These are phyloP conservation scores for Heterobasidion annosum DNA, from an alignment of 1,284 basidiomycete species.

Conservation along the genomic window DNA sequence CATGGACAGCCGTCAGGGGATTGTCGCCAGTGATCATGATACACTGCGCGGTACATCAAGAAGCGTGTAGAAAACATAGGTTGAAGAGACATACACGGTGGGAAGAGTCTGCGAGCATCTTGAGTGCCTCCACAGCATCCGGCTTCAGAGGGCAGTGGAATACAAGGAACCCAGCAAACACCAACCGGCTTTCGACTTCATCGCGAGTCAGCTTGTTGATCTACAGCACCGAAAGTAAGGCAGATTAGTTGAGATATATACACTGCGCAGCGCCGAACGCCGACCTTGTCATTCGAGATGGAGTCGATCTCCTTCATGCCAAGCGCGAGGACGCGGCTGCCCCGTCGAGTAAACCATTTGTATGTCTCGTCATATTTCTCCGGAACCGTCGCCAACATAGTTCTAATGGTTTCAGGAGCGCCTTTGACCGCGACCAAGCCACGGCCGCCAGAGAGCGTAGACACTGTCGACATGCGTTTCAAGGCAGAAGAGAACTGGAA, in stretches of 20 bases:
- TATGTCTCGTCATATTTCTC: conserved; percentile 84
- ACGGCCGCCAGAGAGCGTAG: conserved; percentile 51
- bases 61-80: background rate
- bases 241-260: background rate
- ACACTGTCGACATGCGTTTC: conserved; percentile 93
- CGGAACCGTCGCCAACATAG: conserved; percentile 73
- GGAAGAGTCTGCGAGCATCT: conserved; percentile 90
- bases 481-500: conserved; percentile 96
- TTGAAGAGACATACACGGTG: conserved; percentile 61
- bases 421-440: conserved; percentile 76
- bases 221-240: conserved; percentile 26
- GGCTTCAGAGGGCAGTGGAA: conserved; percentile 94
- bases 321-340: conserved; percentile 86
- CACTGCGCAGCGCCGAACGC: conserved; percentile 1
- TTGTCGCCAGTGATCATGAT: conserved; percentile 99
- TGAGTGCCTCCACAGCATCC: conserved; percentile 84
- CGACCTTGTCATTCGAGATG: conserved; percentile 58
- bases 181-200: conserved; percentile 67
- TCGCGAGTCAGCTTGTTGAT: conserved; percentile 80
- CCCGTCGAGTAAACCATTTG: conserved; percentile 86
- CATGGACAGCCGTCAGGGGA: conserved; percentile 89
- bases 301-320: conserved; percentile 76
- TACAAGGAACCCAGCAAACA: conserved; percentile 88
- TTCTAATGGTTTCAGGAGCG: conserved; percentile 89
- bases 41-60: conserved; percentile 43